phyloP scores from a whole-genome alignment of 2,329 filamentous ascomycete genomes.

The Claviceps sp. region DNA sequence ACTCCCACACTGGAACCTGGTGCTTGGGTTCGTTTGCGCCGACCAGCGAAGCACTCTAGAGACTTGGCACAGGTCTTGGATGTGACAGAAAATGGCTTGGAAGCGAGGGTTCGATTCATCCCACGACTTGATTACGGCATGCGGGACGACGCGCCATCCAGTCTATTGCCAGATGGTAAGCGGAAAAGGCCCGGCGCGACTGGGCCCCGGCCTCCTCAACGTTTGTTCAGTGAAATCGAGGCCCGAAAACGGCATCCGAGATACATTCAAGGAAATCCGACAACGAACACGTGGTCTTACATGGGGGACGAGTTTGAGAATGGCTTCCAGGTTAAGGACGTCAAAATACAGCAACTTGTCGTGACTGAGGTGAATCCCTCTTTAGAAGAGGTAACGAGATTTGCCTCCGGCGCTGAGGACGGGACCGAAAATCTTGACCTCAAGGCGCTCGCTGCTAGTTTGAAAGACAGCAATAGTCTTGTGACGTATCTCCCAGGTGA shows the following conservation, averaged over 20 bases:
- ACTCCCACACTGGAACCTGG: constrained; percentile 73
- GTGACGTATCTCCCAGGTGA: constrained; percentile 86
- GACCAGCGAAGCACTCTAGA: constrained; percentile 66
- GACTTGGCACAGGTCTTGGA: constrained; percentile 88
- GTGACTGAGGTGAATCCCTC: constrained; percentile 86
- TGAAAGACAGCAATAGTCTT: constrained; percentile 71
- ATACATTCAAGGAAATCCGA: constrained; percentile 51
- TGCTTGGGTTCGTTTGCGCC: constrained; percentile 80
- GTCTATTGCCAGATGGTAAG: constrained; percentile 48
- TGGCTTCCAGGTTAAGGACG: constrained; percentile 85
- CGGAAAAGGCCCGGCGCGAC: constrained; percentile 57
- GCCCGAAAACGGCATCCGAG: constrained; percentile 75
- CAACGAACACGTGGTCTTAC: constrained; percentile 71
- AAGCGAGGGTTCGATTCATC: constrained; percentile 76
- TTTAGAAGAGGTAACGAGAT: constrained; percentile 90
- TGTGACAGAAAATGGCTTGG: constrained; percentile 83
- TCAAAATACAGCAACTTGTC: constrained; percentile 76
- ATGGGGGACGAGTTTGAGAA: constrained; percentile 82
- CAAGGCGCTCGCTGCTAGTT: constrained; percentile 74
- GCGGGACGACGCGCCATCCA: constrained; percentile 53
- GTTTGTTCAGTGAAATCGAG: constrained; percentile 85
- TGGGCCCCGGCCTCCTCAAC: constrained; percentile 66
- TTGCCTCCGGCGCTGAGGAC: constrained; percentile 77
- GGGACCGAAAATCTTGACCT: constrained; percentile 90
- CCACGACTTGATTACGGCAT: constrained; percentile 85